Conservation (phyloP, 2,329 filamentous ascomycete species). For the Alternaria novae-zelandiae region DNA sequence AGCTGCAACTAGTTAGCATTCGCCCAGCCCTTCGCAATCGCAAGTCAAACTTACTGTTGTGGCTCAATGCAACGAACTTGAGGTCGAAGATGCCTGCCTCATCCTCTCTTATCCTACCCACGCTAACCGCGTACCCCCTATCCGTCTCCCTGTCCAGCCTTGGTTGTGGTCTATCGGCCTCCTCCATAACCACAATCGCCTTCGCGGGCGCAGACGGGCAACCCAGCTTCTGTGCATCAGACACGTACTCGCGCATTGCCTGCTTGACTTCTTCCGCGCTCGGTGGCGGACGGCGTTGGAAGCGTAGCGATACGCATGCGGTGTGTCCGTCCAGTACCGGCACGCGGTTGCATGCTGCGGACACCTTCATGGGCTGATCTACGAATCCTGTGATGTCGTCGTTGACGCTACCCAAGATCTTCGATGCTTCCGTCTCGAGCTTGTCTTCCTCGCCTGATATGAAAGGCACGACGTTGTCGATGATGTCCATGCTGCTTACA, state of each 20-base stretch:
- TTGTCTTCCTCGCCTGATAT: slow-evolving; percentile 96
- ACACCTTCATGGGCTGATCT: slow-evolving; percentile 79
- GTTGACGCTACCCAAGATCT: slow-evolving; percentile 85
- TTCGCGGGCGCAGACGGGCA: slow-evolving; percentile 84
- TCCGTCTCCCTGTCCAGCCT: slow-evolving; percentile 85
- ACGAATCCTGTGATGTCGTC: slow-evolving; percentile 74
- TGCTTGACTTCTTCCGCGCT: slow-evolving; percentile 76
- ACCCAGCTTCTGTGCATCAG: slow-evolving; percentile 80
- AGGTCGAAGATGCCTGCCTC: slow-evolving; percentile 90
- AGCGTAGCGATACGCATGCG: slow-evolving; percentile 88
- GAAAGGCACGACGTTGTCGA: slow-evolving; percentile 95
- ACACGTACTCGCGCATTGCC: slow-evolving; percentile 80
- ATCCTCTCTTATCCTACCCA: slow-evolving; percentile 85
- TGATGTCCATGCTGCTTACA: slow-evolving; percentile 89
- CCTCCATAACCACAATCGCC: slow-evolving; percentile 87
- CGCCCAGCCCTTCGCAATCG: slow-evolving; percentile 28
- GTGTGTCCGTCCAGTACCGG: slow-evolving; percentile 95
- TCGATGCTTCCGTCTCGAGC: slow-evolving; percentile 90
- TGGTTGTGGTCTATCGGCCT: slow-evolving; percentile 88
- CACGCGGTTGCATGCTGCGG: slow-evolving; percentile 90
- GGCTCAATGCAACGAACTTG: slow-evolving; percentile 91
- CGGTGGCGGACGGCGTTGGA: slow-evolving; percentile 76
- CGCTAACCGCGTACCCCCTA: slow-evolving; percentile 87
- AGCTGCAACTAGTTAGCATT: slow-evolving; percentile 53
- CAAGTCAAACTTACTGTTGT: slow-evolving; percentile 65